Conservation (phyloP, 73 alveolate genomes). For the Tetrahymena elliotti region DNA sequence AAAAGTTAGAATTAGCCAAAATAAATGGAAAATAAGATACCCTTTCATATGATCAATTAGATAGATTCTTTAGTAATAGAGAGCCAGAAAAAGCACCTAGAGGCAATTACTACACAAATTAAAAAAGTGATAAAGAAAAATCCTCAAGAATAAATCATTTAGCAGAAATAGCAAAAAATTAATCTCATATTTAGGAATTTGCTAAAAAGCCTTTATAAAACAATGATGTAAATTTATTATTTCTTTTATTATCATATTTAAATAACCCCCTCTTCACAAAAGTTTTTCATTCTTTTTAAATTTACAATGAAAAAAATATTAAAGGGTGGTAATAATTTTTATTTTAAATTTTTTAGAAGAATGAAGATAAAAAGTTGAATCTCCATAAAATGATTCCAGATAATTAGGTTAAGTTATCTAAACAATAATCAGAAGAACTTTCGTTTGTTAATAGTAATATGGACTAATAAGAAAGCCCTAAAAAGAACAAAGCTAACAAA, state of each 20-base stretch:
- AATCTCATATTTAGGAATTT: background rate
- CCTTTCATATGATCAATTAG: background rate
- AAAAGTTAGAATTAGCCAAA: background rate
- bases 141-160: background rate
- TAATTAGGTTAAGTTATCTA: background rate
- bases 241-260: no score
- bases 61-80: no score
- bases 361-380: background rate
- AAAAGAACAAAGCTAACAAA: background rate
- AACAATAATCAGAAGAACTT: background rate
- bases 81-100: background rate
- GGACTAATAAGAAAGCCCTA: background rate
- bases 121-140: background rate
- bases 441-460: background rate
- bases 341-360: background rate
- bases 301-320: no score
- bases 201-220: background rate
- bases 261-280: no score
- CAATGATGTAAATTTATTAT: background rate
- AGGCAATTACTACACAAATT: background rate
- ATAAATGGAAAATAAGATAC: background rate
- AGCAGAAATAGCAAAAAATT: background rate
- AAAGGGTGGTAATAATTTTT: no score
- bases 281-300: no score
- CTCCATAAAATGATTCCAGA: background rate